These are phyloP conservation scores for Helianthus tuberosus DNA, from an alignment of 129 eudicot species.

Conservation along the genomic window DNA sequence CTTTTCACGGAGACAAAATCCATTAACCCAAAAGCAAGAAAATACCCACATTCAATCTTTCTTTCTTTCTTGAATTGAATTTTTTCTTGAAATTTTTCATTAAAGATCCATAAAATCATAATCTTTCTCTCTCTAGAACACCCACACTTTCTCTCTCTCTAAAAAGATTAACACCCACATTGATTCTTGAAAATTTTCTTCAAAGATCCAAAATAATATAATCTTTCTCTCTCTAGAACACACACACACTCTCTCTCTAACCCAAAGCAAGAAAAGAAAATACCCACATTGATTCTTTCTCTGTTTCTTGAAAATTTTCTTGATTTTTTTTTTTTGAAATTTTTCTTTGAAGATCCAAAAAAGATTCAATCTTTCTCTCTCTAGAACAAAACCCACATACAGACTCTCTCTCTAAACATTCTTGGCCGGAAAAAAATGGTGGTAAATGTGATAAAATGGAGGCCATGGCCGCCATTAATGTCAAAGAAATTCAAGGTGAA, in stretches of 20 bases:
- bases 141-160: neutral
- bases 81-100: neutral
- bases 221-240: neutral
- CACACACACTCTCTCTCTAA: neutral
- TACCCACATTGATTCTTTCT: conserved; percentile 39
- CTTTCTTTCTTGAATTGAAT: neutral
- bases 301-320: too few relatives aligned
- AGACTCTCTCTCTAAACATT: neutral
- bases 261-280: neutral
- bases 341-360: conserved; percentile 22
- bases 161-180: conserved; percentile 29
- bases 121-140: neutral
- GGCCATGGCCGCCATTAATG: conserved; percentile 88
- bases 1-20: conserved; percentile 38
- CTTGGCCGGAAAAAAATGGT: conserved; percentile 54
- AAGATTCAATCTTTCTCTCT: conserved; percentile 18
- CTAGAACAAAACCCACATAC: neutral
- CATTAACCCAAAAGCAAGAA: conserved; percentile 17
- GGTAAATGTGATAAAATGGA: conserved; percentile 91
- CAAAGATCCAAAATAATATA: conserved; percentile 1
- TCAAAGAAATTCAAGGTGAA: conserved; percentile 80
- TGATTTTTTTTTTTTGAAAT: too few relatives aligned
- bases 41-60: conserved; percentile 4
- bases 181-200: conserved; percentile 30
- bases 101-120: neutral